Evolutionary conservation across 305 asterid species (phyloP).

Genomic region (Lippia alba): DNA sequence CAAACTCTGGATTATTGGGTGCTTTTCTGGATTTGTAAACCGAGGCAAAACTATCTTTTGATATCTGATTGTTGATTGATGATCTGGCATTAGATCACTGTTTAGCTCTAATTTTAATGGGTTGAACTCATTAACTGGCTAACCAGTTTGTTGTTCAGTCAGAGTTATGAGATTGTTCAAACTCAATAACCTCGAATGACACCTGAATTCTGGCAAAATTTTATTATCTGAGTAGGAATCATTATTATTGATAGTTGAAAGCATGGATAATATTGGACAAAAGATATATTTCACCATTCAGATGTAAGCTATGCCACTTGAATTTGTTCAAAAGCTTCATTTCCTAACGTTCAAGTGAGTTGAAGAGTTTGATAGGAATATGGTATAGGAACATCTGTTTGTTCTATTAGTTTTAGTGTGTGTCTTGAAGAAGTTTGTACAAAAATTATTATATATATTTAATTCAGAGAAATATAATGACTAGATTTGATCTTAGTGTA

Average conservation of each 20-base stretch:
- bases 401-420: not conserved
- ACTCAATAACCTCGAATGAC: too few species aligned
- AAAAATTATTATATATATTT: not conserved
- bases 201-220: too few species aligned
- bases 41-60: not conserved
- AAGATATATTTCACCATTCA: too few species aligned
- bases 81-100: too few species aligned
- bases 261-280: too few species aligned
- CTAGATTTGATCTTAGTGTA: not conserved
- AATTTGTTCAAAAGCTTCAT: not conserved
- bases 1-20: constrained; percentile 1
- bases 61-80: not conserved
- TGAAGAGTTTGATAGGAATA: not conserved
- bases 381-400: not conserved
- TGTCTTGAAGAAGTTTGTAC: not conserved
- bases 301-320: not conserved
- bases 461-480: not conserved
- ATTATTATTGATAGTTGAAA: too few species aligned
- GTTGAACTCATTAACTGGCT: too few species aligned
- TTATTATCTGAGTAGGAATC: too few species aligned
- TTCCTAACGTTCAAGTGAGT: not conserved
- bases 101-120: too few species aligned
- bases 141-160: too few species aligned
- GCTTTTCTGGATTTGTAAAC: not conserved
- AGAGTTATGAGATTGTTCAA: too few species aligned